Evolutionary conservation across 2,329 filamentous ascomycete genomes (phyloP).

Genomic region (Penicillium sp.): DNA sequence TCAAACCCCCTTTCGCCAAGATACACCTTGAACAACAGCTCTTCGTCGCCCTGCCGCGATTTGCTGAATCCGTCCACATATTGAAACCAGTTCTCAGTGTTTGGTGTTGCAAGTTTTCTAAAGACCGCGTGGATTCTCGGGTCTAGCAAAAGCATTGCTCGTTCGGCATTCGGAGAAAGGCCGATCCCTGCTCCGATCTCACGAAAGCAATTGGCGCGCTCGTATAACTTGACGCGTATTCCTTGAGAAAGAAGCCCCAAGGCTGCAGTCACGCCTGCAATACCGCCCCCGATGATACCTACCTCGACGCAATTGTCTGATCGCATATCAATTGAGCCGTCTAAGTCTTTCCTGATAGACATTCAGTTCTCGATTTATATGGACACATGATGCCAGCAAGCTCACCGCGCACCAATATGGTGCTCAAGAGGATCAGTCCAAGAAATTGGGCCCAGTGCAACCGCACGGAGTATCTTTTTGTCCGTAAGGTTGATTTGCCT

Average conservation of each 20-base stretch:
- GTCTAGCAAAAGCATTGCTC: constrained; percentile 24
- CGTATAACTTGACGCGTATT: constrained; percentile 30
- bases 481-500: too few species aligned
- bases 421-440: too few species aligned
- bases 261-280: constrained; percentile 28
- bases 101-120: constrained; percentile 8
- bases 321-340: not conserved
- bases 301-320: not conserved
- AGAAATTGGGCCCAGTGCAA: not conserved
- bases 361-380: too few species aligned
- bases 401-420: too few species aligned
- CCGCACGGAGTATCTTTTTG: not conserved
- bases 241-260: constrained; percentile 24
- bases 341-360: too few species aligned
- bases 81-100: constrained; percentile 14
- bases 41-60: not conserved
- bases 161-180: constrained; percentile 22
- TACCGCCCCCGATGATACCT: constrained; percentile 33
- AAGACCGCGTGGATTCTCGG: constrained; percentile 11
- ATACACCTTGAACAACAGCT: not conserved
- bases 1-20: not conserved
- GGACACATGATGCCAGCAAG: too few species aligned
- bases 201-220: constrained; percentile 19
- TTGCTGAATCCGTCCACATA: not conserved
- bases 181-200: constrained; percentile 32